Evolutionary conservation across 2,329 filamentous ascomycete genomes (phyloP), one percentile per base, ranked within the genome.

Genomic region (Talaromyces sp.): DNA sequence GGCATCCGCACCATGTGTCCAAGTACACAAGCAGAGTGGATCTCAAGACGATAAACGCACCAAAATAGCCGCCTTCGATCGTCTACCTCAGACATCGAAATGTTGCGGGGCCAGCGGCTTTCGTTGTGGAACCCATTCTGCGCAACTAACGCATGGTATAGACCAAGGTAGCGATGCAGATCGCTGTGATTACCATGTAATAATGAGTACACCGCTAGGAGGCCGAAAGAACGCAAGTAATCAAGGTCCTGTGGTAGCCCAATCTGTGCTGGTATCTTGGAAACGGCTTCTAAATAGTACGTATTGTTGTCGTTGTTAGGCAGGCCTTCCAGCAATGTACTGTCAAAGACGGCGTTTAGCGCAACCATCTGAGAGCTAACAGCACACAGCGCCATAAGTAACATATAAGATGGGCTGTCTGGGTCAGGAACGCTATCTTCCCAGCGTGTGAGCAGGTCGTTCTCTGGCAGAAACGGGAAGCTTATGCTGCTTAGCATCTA

Each of bases 11-110:
- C 49, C 33, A 59, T 33, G 54, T 59, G 57, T n/a, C 57, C 57
- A 59, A 52, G 53, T 17, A 59, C 57, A 19, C 53, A 22, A 44
- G 57, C 53, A 28, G 57, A 53, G 17, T 59, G 57, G 17, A 59
- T 49, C 32, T 59, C 57, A 36, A 59, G 57, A 33, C 57, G 49
- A 59, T 59, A 55, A 47, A 59, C 54, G 5, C 54, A 49, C 57
- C 57, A 59, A 25, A 59, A 55, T 13, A 55, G 49, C 32, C 57
- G 36, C 28, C 57, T 47, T 27, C 57, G 33, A 11, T 59, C 57
- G 36, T 59, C 57, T 32, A 25, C 32, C 1, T 59, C 49, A 11
- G 54, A 42, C 9, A 30, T 49, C 30, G 57, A 28, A 27, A 59
- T 4, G 30, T 52, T 49, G 27, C 25, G 49, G 6, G 57, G 57